Conservation (phyloP, 345 rosid genomes). For the Acer campestre region DNA sequence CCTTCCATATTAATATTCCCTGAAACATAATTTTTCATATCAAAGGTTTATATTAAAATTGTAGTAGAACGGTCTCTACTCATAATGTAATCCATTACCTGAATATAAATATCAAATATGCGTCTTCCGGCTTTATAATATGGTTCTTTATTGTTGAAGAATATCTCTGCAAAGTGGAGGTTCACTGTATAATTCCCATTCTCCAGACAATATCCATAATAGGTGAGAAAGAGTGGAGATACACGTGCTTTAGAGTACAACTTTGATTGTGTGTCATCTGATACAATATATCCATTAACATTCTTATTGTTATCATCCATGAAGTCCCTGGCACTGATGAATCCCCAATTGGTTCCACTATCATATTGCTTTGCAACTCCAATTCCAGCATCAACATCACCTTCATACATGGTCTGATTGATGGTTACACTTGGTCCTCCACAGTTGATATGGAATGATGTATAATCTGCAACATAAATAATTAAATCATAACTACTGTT, state of each 20-base stretch:
- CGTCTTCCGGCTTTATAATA: too few relatives aligned
- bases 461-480: conserved; percentile 22
- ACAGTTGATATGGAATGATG: conserved; percentile 47
- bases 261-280: conserved; percentile 8
- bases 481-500: background rate
- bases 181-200: conserved; percentile 44
- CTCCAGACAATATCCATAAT: conserved; percentile 51
- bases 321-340: conserved; percentile 25
- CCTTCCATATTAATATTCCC: too few relatives aligned
- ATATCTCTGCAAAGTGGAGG: too few relatives aligned
- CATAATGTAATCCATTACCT: too few relatives aligned
- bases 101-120: too few relatives aligned
- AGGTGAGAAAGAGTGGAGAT: conserved; percentile 51
- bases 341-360: conserved; percentile 35
- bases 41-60: too few relatives aligned
- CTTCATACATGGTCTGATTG: conserved; percentile 34
- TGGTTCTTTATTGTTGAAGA: too few relatives aligned
- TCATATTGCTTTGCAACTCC: conserved; percentile 31
- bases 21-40: too few relatives aligned
- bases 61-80: too few relatives aligned
- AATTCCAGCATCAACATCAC: conserved; percentile 40
- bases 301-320: conserved; percentile 30
- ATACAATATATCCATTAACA: conserved; percentile 13
- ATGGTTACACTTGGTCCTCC: conserved; percentile 39
- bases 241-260: conserved; percentile 51